Percentiles rank a stretch among this genome's conserved stretches.
phyloP scores from a whole-genome alignment of 176 grass and related monocot genomes.

The Pontederia crassipes region DNA sequence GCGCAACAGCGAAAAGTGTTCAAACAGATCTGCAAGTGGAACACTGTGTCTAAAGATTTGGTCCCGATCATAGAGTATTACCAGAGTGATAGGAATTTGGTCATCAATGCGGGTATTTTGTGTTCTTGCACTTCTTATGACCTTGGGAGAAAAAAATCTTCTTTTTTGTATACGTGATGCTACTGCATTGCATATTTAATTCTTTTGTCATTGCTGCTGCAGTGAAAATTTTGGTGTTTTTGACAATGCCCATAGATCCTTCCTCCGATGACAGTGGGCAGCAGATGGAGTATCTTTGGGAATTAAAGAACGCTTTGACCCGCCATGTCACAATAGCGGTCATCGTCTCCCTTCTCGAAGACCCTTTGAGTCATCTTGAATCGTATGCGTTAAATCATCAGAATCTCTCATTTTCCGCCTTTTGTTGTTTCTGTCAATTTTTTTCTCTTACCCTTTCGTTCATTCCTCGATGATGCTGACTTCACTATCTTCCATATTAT shows the following conservation, averaged over 20 bases:
- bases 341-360: constrained; percentile 85
- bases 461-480: no score
- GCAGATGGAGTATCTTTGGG: constrained; percentile 91
- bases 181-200: background rate
- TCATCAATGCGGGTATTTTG: constrained; percentile 44
- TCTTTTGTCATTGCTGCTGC: background rate
- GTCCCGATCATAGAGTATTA: constrained; percentile 77
- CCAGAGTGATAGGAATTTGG: constrained; percentile 59
- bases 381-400: constrained; percentile 28
- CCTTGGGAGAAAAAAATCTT: background rate
- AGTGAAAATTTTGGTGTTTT: constrained; percentile 98
- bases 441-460: background rate
- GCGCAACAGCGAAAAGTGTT: constrained; percentile 60
- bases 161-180: background rate
- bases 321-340: constrained; percentile 56
- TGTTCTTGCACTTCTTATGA: no score
- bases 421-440: background rate
- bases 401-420: background rate
- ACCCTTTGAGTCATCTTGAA: constrained; percentile 78
- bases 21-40: constrained; percentile 93
- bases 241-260: constrained; percentile 82
- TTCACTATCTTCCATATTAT: no score
- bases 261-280: constrained; percentile 57
- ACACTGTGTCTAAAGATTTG: constrained; percentile 54
- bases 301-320: constrained; percentile 62